Evolutionary conservation across 352 stramenopile species (phyloP).

Genomic region (Pythium utonaiense): DNA sequence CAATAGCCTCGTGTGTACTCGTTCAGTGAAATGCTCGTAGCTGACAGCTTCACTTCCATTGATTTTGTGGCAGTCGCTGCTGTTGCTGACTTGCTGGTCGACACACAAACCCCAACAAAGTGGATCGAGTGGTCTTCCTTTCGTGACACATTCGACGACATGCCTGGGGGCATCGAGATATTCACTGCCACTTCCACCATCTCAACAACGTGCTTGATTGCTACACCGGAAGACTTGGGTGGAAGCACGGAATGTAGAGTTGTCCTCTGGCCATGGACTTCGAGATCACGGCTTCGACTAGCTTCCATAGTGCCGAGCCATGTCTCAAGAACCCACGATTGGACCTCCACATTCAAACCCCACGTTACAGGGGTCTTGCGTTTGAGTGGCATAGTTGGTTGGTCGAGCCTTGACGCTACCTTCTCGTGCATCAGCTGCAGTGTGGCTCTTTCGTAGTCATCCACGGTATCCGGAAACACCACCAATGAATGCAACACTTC

Average conservation of each 20-base stretch:
- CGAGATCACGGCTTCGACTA: not conserved
- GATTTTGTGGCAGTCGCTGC: conserved; percentile 1
- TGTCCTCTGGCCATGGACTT: conserved; percentile 9
- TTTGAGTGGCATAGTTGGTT: not conserved
- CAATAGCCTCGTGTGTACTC: not conserved
- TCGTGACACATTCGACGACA: not conserved
- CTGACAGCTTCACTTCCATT: conserved; percentile 15
- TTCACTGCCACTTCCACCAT: conserved; percentile 11
- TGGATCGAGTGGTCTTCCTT: conserved; percentile 1
- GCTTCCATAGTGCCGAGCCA: conserved; percentile 9
- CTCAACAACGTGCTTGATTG: conserved; percentile 13
- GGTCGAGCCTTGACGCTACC: not conserved
- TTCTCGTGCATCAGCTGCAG: conserved; percentile 15
- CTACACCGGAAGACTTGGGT: conserved; percentile 8
- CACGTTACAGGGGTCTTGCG: conserved; percentile 13
- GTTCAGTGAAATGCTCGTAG: conserved; percentile 11
- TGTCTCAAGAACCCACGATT: conserved; percentile 14
- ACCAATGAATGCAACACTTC: conserved; percentile 21
- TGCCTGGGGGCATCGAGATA: not conserved
- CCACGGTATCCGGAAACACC: conserved; percentile 17
- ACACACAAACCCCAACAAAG: conserved; percentile 7
- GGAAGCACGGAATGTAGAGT: conserved; percentile 10
- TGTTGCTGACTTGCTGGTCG: not conserved
- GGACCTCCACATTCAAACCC: conserved; percentile 11
- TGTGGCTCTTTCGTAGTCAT: conserved; percentile 12